Base-by-base conservation (phyloP, 257 asterid genomes). In the Jaltomata sinuosa region DNA sequence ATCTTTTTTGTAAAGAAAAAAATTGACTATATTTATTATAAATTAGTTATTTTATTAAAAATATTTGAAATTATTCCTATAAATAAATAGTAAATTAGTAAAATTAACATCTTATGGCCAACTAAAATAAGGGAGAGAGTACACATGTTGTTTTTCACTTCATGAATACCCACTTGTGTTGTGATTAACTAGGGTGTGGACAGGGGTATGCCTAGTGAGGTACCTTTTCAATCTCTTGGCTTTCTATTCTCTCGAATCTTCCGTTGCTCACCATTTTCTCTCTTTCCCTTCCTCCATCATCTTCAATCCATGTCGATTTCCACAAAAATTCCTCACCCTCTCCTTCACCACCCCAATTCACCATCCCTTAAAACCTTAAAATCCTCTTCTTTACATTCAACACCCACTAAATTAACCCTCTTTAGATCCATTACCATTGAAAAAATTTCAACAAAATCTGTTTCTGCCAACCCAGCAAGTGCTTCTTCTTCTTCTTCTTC, bases 271-370 rank as follows among this genome's bases (percentile, higher is more conserved):
- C 80, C 49, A 49, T 65, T 64, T 72, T 47, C 21, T 31, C 80
- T 47, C 25, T 65, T 65, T n/a, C 71, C 49, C 5, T 14, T 40
- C 27, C 57, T 40, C 25, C 53, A 8, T 79, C 53, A 80, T 69
- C 86, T 64, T 7, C 65, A 31, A 40, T 86, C 92, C 91, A 92
- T 93, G 97, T 94, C 97, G 72, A 91, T 87, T 84, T 87, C 91
- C 83, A 84, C 87, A 31, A 86, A 83, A 84, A 61, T 91, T 40
- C 90, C 91, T 3, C 81, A 67, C 40, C 52, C 86, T 45, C 85
- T 85, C 29, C 85, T 85, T 38, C 86, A 54, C 78, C 87, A 65
- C 76, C 83, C 88, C 84, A 67, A 72, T 67, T 36, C 87, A n/a
- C 86, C 87, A 54, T 78, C 83, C 81, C 79, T 81, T 36, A 86